Evolutionary conservation across 352 stramenopile genomes (phyloP).

Genomic region (Phytophthora parvispora): DNA sequence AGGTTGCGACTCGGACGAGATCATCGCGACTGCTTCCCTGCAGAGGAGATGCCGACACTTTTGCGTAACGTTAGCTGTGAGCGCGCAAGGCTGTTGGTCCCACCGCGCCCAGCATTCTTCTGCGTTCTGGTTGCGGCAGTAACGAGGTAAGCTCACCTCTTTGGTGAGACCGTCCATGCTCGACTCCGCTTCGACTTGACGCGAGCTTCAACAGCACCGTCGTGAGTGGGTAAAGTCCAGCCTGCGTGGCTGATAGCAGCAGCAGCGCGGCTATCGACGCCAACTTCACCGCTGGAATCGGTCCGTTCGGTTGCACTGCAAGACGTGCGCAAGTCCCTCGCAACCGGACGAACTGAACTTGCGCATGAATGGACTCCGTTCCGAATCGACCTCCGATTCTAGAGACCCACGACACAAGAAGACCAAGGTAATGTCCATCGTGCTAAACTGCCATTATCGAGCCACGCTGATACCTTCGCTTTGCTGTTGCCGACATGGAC

Average conservation of each 20-base stretch:
- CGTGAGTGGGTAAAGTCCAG: constrained; percentile 15
- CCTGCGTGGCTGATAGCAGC: neutral
- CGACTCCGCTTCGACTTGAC: too few relatives aligned
- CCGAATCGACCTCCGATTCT: neutral
- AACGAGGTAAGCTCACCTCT: constrained; percentile 5
- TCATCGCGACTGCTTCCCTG: constrained; percentile 5
- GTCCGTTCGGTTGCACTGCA: neutral
- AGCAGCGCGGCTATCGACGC: neutral
- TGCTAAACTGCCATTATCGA: constrained; percentile 7
- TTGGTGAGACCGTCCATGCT: neutral
- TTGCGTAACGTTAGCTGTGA: neutral
- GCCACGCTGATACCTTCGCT: neutral
- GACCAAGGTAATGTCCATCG: neutral
- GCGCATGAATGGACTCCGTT: neutral
- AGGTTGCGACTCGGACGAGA: neutral
- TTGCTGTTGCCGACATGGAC: too few relatives aligned
- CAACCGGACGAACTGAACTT: constrained; percentile 8
- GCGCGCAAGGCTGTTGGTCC: neutral
- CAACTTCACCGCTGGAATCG: constrained; percentile 1
- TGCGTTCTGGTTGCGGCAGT: constrained; percentile 14
- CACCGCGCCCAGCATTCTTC: neutral
- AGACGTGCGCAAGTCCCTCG: constrained; percentile 20
- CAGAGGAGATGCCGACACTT: neutral
- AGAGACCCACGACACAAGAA: neutral
- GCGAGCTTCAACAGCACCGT: neutral